Percentiles rank a stretch among this genome's conserved stretches.
phyloP scores from a whole-genome alignment of 306 rosid species.

The Hippophae tibetana region DNA sequence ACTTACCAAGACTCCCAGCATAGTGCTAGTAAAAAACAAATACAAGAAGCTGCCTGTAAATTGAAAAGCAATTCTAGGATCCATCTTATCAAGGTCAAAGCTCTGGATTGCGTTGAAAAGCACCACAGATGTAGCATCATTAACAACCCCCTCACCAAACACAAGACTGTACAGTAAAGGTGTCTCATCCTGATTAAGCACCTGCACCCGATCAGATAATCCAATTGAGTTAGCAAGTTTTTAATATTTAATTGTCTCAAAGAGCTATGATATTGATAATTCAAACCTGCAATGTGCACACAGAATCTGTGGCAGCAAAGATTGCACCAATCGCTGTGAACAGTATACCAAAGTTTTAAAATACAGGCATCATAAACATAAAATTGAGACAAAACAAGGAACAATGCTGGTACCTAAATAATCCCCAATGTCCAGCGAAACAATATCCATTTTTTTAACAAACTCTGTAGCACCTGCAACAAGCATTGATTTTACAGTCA shows the following conservation, averaged over 20 bases:
- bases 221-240: constrained; percentile 18
- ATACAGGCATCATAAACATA: constrained; percentile 6
- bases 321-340: constrained; percentile 89
- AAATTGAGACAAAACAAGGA: constrained; percentile 7
- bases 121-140: constrained; percentile 96
- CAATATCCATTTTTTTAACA: constrained; percentile 65
- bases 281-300: constrained; percentile 93
- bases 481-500: constrained; percentile 31
- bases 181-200: constrained; percentile 90
- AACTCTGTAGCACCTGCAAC: constrained; percentile 56
- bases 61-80: constrained; percentile 43
- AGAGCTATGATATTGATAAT: constrained; percentile 2
- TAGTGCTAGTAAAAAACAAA: constrained; percentile 64
- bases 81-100: constrained; percentile 66
- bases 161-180: constrained; percentile 97
- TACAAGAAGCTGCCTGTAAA: constrained; percentile 72
- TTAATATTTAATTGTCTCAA: constrained; percentile 15
- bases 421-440: constrained; percentile 59
- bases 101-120: constrained; percentile 93
- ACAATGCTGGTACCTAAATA: constrained; percentile 48
- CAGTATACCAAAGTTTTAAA: constrained; percentile 11
- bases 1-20: constrained; percentile 77
- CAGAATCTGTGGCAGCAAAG: constrained; percentile 98
- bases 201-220: constrained; percentile 42
- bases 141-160: constrained; percentile 96